Percentiles rank a stretch among this genome's conserved stretches.
Evolutionary conservation across 352 stramenopile genomes (phyloP).

Genomic region (Globisporangium splendens): DNA sequence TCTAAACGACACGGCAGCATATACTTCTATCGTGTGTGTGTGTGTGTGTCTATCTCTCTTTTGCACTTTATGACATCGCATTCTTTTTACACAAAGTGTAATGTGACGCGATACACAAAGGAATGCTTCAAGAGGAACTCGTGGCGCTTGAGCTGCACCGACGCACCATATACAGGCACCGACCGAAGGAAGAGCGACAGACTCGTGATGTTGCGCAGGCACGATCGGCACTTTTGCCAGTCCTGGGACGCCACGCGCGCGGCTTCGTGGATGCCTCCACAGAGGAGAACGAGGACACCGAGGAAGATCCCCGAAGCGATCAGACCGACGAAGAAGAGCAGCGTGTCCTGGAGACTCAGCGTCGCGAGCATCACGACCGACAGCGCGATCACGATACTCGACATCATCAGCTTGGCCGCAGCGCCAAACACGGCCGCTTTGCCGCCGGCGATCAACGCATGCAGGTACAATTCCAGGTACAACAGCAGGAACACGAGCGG

Average conservation of each 20-base stretch:
- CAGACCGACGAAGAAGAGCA: conserved; percentile 58
- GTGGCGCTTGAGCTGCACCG: conserved; percentile 76
- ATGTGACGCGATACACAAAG: conserved; percentile 73
- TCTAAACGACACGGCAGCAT: too few species aligned
- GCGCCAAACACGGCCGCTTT: conserved; percentile 69
- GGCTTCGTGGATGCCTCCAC: conserved; percentile 55
- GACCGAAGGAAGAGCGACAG: conserved; percentile 80
- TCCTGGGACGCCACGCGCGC: conserved; percentile 49
- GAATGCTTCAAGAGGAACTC: conserved; percentile 76
- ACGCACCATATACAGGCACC: conserved; percentile 59
- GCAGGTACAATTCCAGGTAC: conserved; percentile 78
- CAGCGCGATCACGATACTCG: conserved; percentile 47
- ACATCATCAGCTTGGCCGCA: conserved; percentile 67
- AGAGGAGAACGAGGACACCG: conserved; percentile 57
- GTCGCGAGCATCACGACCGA: conserved; percentile 46
- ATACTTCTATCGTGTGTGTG: too few species aligned
- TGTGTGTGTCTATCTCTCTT: too few species aligned
- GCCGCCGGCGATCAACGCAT: conserved; percentile 59
- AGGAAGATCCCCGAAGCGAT: conserved; percentile 44
- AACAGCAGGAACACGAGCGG: conserved; percentile 74
- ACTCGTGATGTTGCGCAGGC: conserved; percentile 76
- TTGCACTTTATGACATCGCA: background rate
- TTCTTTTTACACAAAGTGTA: conserved; percentile 61
- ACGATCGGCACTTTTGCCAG: conserved; percentile 73
- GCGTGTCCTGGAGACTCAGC: conserved; percentile 47